Evolutionary conservation across 768 basidiomycete genomes (phyloP).

Genomic region (Neoboletus brunneissimus): DNA sequence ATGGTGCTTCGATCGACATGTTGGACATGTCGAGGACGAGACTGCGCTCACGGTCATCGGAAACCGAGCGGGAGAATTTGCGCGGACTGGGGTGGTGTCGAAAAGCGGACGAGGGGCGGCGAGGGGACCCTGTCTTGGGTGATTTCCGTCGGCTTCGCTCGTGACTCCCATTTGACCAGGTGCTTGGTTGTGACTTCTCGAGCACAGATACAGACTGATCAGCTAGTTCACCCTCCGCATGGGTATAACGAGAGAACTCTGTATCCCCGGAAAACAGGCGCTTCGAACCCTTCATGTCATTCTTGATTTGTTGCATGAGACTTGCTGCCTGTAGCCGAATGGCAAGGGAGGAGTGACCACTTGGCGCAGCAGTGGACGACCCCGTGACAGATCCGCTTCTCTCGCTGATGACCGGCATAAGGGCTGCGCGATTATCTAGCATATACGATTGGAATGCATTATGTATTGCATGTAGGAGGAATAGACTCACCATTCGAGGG

Average conservation of each 20-base stretch:
- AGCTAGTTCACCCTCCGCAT: constrained; percentile 14
- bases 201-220: constrained; percentile 12
- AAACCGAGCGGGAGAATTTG: constrained; percentile 37
- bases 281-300: constrained; percentile 66
- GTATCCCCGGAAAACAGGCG: constrained; percentile 69
- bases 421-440: constrained; percentile 10
- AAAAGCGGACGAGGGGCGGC: constrained; percentile 36
- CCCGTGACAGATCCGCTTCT: constrained; percentile 23
- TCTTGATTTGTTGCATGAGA: constrained; percentile 84
- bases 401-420: constrained; percentile 15
- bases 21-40: constrained; percentile 41
- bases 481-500: constrained; percentile 16
- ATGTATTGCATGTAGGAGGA: neutral
- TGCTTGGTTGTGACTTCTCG: constrained; percentile 24
- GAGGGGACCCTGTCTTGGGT: constrained; percentile 26
- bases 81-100: constrained; percentile 44
- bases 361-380: constrained; percentile 32
- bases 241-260: constrained; percentile 44
- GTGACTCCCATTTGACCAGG: constrained; percentile 29
- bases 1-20: constrained; percentile 42
- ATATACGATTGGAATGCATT: constrained; percentile 1
- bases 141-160: constrained; percentile 27
- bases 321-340: constrained; percentile 76
- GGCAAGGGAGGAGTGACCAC: constrained; percentile 56
- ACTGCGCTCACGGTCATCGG: constrained; percentile 43